These are phyloP conservation scores for Antrodiella citrinella DNA, from an alignment of 768 basidiomycete genomes.

Conservation along the genomic window DNA sequence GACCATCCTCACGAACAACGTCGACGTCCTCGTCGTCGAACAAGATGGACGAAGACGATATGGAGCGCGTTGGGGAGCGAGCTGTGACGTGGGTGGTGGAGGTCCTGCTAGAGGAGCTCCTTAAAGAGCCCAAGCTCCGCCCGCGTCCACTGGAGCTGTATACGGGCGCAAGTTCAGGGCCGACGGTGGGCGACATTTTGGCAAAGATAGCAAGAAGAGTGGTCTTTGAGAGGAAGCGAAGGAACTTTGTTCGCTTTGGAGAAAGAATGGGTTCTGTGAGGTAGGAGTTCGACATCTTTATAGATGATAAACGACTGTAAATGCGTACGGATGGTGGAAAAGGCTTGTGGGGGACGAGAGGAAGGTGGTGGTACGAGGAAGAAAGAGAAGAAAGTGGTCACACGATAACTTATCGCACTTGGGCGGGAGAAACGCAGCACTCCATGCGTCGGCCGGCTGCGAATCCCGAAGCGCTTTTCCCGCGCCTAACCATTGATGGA, in stretches of 20 bases:
- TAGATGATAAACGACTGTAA: not conserved
- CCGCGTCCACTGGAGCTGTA: not conserved
- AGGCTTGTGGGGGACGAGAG: not conserved
- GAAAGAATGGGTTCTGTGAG: not conserved
- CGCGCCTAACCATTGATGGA: no score
- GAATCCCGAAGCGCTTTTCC: not conserved
- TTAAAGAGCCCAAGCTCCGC: not conserved
- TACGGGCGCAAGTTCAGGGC: conserved; percentile 5
- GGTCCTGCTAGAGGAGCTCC: conserved; percentile 7
- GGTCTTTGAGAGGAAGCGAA: not conserved
- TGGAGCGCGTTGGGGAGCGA: conserved; percentile 9
- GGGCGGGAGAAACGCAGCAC: not conserved
- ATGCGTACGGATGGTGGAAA: not conserved
- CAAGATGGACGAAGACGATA: conserved; percentile 27
- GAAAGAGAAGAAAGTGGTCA: not conserved
- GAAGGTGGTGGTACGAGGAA: not conserved
- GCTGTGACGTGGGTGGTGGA: conserved; percentile 6
- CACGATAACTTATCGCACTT: not conserved
- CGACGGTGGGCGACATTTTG: conserved; percentile 6
- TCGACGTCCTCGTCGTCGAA: conserved; percentile 30
- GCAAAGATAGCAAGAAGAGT: conserved; percentile 2
- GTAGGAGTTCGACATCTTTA: not conserved
- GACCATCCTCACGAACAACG: conserved; percentile 46
- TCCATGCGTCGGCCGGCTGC: not conserved
- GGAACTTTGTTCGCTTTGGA: not conserved